These are phyloP conservation scores for Solanum raphanifolium DNA, from an alignment of 257 asterid genomes.

Conservation along the genomic window DNA sequence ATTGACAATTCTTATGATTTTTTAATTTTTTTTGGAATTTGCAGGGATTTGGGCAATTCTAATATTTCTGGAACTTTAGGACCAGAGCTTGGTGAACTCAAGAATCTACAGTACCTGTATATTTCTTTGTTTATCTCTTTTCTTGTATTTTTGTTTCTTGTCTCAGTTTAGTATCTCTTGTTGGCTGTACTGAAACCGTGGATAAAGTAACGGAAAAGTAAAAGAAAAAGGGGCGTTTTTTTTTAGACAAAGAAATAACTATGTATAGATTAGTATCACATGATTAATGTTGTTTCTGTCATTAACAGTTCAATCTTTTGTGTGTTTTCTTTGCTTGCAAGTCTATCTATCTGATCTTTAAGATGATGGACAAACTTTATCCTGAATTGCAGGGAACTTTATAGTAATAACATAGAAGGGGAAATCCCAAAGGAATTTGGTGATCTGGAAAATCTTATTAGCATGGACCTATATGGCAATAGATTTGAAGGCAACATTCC, in stretches of 20 bases:
- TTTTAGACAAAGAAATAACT: not conserved
- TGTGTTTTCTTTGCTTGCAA: not conserved
- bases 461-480: constrained; percentile 83
- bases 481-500: constrained; percentile 59
- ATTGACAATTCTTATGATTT: not conserved
- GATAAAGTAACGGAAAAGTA: not conserved
- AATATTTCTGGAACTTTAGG: constrained; percentile 81
- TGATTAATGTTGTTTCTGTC: constrained; percentile 2
- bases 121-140: constrained; percentile 5
- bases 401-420: constrained; percentile 49
- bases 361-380: constrained; percentile 1
- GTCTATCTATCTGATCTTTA: not conserved
- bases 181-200: not conserved
- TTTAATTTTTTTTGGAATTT: not conserved
- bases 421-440: constrained; percentile 74
- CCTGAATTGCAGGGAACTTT: constrained; percentile 59
- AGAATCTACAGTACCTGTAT: constrained; percentile 79
- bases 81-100: constrained; percentile 77
- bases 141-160: not conserved
- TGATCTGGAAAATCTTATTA: constrained; percentile 47
- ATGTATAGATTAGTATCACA: not conserved
- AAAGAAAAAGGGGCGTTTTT: not conserved
- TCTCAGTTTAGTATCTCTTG: not conserved
- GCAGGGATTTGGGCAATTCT: constrained; percentile 90
- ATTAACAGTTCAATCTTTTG: not conserved